Evolutionary conservation across 202 grass and related monocot species (phyloP), one percentile per base, ranked within the genome.

Genomic region (Cymbopogon flexuosus): DNA sequence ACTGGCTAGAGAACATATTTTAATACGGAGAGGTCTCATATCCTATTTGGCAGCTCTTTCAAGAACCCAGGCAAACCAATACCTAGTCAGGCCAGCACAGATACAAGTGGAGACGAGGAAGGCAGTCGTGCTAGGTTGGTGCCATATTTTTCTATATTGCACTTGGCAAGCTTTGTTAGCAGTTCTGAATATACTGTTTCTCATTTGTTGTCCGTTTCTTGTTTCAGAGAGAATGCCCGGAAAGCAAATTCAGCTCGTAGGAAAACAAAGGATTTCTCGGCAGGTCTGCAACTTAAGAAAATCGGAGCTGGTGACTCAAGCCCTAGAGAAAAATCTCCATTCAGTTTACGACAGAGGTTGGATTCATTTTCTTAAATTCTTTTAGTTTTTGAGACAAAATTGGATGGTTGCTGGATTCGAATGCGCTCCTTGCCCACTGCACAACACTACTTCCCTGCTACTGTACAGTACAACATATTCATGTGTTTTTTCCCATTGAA

Each of bases 31-130:
- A 73, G 45, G 37, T 57, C 61, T 69, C 14, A 31, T 35, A 71
- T 62, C 79, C 72, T 65, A 63, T 77, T 88, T 49, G 58, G 27
- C 65, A 90, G 69, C 75, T 82, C 80, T 88, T 52, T 82, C 52
- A 97, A 87, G 85, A 67, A 59, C 33, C 70, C 79, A 56, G 56
- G 71, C 34, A 94, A 90, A 65, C 85, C 87, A 45, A 54, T 83
- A 29, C 78, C 58, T 79, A 33, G 36, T 68, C 70, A 52, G 60
- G 65, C 81, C 24, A 88, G 60, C 65, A 72, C 65, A 70, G 84
- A 92, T 79, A 85, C 67, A 62, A 90, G 77, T 86, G 68, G 68
- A 23, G 92, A 93, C 35, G 85, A 91, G 46, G 81, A 79, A 87
- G 61, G 68, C 65, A 65, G 60, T 59, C 82, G 78, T 85, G 72